phyloP scores from a whole-genome alignment of 768 basidiomycete species.

The Multifurca ochricompacta region DNA sequence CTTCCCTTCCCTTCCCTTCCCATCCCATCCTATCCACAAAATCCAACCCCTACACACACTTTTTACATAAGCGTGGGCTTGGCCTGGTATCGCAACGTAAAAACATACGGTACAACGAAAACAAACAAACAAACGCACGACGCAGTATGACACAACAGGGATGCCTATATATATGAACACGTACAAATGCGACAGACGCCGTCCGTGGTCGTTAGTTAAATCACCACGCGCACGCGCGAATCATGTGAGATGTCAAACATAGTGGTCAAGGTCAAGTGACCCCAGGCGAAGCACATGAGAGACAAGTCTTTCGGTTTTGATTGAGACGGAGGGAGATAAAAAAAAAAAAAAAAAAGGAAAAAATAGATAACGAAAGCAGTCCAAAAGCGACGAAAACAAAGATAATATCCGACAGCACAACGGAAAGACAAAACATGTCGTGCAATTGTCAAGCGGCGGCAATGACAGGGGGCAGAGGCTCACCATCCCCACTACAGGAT shows the following conservation, averaged over 20 bases:
- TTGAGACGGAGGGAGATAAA: background rate
- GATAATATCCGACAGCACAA: background rate
- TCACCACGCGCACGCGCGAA: conserved; percentile 12
- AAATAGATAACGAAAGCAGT: background rate
- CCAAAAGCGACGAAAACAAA: background rate
- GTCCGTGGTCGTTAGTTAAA: conserved; percentile 17
- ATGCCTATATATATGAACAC: background rate
- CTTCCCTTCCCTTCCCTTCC: too few relatives aligned
- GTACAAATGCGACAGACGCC: background rate
- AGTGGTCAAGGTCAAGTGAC: conserved; percentile 16
- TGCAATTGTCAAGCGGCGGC: conserved; percentile 14
- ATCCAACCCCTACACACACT: too few relatives aligned
- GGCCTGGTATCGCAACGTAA: background rate
- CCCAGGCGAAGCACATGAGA: background rate
- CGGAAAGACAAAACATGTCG: background rate
- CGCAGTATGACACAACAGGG: background rate
- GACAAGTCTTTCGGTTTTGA: background rate
- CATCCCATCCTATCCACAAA: too few relatives aligned
- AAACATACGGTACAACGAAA: background rate
- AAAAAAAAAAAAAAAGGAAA: background rate
- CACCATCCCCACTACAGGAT: background rate
- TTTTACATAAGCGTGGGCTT: background rate
- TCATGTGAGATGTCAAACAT: conserved; percentile 1
- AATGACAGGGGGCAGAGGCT: conserved; percentile 19
- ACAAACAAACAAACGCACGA: background rate